Evolutionary conservation across 2,329 filamentous ascomycete species (phyloP), one percentile per base, ranked within the genome.

Genomic region (Clonostachys chloroleuca): DNA sequence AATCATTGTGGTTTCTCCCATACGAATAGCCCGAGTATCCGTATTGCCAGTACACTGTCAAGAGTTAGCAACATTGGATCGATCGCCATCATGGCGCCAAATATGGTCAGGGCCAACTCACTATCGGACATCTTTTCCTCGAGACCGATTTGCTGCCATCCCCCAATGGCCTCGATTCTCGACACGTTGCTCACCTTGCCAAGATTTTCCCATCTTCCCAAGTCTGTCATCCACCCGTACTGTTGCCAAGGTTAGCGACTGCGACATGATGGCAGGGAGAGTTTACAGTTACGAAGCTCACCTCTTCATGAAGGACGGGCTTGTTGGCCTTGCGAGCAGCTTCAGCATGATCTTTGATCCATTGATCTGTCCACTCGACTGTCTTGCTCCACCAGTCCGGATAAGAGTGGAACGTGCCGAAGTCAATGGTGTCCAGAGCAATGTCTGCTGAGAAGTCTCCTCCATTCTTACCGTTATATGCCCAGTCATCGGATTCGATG

Each of bases 321-420:
- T 80, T 80, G 20, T 66, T 64, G 5, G 62, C 66, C 30, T 58
- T 59, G 12, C 66, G 60, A 1, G 64, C 72, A 0, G 72, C 64
- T 0, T 61, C 66, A 0, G 71, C 75, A 50, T 81, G 77, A 54
- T 80, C 76, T 9, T 66, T 66, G 54, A 81, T 73, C 78, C 77
- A 81, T 51, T 75, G 73, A 35, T 70, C 65, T 0, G 74, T 69
- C 77, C 78, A 80, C 36, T 65, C 64, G 4, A 72, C 62, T 0
- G 72, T 77, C 66, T 77, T 78, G 48, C 57, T 63, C 75, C 75
- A 80, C 69, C 72, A 75, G 55, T 80, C 74, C 0, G 78, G 76
- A 56, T 81, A 81, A 0, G 70, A 69, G 58, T 81, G 78, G 63
- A 80, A 78, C 2, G 69, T 70, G 45, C 75, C 74, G 48, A 78